Evolutionary conservation across 805 yeast species (phyloP), one percentile per base, ranked within the genome.

Genomic region (Kodamaea sagamina): DNA sequence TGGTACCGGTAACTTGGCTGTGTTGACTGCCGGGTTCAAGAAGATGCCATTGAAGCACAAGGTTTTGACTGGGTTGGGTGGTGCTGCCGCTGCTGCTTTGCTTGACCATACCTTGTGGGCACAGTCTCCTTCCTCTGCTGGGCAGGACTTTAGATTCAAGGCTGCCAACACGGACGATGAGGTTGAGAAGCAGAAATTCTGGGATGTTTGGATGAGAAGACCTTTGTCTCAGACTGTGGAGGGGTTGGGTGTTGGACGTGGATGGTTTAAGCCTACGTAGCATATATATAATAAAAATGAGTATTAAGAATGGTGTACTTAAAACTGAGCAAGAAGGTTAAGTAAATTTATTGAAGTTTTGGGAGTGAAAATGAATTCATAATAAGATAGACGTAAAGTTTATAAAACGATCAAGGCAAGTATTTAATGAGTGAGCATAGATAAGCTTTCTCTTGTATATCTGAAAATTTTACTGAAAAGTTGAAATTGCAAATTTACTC

Each of bases 151-250:
- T 32, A 71, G 62, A 27, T 67, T 65, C 51, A 68, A 63, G 26
- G 58, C 65, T 31, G 72, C 68, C 34, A 73, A 63, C 65, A 64
- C 67, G 49, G 65, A 54, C 46, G 61, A 62, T 46, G 65, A 65
- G 15, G 53, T 68, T 39, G 71, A 61, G 39, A 60, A 58, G 49
- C 63, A 58, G 52, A 82, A 82, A 28, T 85, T 86, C 67, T 88
- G 89, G 89, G 92, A 86, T 50, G 82, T 82, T 27, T 79, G 81
- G 60, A 78, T 81, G 69, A 82, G 96, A 72, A 78, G 86, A 57
- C 95, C 95, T 12, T 67, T 87, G 51, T 80, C 89, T 15, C 89
- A 86, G 66, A 86, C 95, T 7, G 77, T 84, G 19, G 84, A 79
- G 48, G 82, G 81, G 56, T 72, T 87, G 52, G 96, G 96, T 50